Evolutionary conservation across 306 rosid species (phyloP).

Genomic region (Acacia melanoxylon): DNA sequence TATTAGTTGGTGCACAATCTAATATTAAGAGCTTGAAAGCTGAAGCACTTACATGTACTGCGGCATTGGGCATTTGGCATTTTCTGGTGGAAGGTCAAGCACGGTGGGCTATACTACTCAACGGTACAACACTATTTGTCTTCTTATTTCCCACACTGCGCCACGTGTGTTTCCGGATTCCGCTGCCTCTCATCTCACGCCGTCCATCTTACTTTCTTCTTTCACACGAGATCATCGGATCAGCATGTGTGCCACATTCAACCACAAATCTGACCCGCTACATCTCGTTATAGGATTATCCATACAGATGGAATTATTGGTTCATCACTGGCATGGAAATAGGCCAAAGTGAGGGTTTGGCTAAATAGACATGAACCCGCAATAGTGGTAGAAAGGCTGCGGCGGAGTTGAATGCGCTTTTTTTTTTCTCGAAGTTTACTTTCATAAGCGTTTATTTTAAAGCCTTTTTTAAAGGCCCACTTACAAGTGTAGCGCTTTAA

Average conservation of each 20-base stretch:
- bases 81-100: slow-evolving; percentile 28
- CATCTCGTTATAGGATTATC: too few species aligned
- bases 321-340: too few species aligned
- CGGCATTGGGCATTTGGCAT: background rate
- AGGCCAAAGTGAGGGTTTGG: too few species aligned
- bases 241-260: slow-evolving; percentile 22
- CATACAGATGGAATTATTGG: too few species aligned
- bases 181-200: slow-evolving; percentile 18
- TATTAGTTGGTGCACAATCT: background rate
- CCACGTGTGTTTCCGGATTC: background rate
- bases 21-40: background rate
- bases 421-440: too few species aligned
- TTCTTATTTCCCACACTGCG: background rate
- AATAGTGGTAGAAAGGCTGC: too few species aligned
- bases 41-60: background rate
- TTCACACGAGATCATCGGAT: background rate
- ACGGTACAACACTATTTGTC: slow-evolving; percentile 36
- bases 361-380: too few species aligned
- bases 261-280: background rate
- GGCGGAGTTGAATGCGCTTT: too few species aligned
- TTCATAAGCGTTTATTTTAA: too few species aligned
- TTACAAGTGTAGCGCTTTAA: too few species aligned
- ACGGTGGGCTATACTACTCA: slow-evolving; percentile 52
- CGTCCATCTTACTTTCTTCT: slow-evolving; percentile 2
- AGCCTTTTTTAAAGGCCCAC: too few species aligned